Base-by-base conservation (phyloP, 1,284 basidiomycete genomes). In the Takashimella tepidaria region DNA sequence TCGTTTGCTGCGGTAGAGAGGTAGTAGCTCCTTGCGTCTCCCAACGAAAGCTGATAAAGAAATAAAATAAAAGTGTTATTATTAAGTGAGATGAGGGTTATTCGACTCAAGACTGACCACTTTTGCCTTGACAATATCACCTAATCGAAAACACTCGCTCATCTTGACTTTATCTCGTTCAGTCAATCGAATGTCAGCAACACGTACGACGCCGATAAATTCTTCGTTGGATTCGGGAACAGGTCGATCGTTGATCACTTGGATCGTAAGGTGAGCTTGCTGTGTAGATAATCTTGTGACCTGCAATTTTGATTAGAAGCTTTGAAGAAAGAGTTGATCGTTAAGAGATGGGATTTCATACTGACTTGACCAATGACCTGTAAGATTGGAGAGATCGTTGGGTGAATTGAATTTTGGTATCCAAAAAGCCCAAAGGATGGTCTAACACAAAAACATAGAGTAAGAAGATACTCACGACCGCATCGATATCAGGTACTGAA, bases 131-230 rank as follows among this genome's bases (percentile, higher is more conserved):
- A 99, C 89, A 50, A 98, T 88, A 75, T 99, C 95, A 3, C 96
- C 93, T 0, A 93, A 89, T 41, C 96, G 82, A 77, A 98, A 98
- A 69, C 92, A 97, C 63, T 96, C 90, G 27, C 84, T 85, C 61
- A 98, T 89, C 75, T 90, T 93, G 56, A 97, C 83, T 71, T 87
- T 89, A 77, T 95, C 91, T 66, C 90, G 89, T 69, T 96, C 92
- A 1, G 91, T 93, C 24, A 86, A 85, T 46, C 77, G 77, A n/a
- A 96, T 85, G 74, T 98, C 96, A 73, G 95, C 89, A 3, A 84
- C 80, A 27, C 95, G 84, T 55, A 98, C 89, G 6, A 98, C 86
- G 12, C 95, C 95, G 0, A 84, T 86, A 64, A 96, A 98, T 62
- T 98, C 92, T 75, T 93, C 91, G n/a, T 87, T 87, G 5, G 66